Conservation (phyloP, 495 filamentous ascomycete genomes). For the Pseudotulostoma volvatum region DNA sequence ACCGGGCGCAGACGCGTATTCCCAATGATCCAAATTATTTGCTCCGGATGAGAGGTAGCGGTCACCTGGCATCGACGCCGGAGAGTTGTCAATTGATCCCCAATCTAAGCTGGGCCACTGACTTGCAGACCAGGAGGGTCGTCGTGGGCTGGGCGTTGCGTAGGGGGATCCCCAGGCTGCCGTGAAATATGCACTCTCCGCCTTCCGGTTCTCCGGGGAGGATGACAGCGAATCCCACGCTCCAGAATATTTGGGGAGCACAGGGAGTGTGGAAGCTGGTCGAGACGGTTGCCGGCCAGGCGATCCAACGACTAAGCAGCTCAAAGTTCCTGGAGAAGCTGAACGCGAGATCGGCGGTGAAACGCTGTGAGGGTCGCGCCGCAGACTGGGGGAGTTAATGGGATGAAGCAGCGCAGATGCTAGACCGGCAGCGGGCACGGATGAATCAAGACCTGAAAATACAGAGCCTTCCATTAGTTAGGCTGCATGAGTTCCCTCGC, state of each 20-base stretch:
- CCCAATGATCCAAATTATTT: not conserved
- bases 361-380: constrained; percentile 20
- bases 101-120: constrained; percentile 22
- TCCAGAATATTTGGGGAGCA: constrained; percentile 17
- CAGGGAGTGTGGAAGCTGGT: constrained; percentile 18
- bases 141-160: constrained; percentile 35
- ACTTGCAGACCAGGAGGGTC: constrained; percentile 28
- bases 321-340: constrained; percentile 25
- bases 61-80: constrained; percentile 14
- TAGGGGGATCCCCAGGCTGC: constrained; percentile 65
- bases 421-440: constrained; percentile 25
- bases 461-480: constrained; percentile 1
- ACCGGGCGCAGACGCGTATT: constrained; percentile 2
- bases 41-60: constrained; percentile 1
- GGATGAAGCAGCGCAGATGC: constrained; percentile 24
- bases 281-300: constrained; percentile 17
- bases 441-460: constrained; percentile 25
- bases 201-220: constrained; percentile 27
- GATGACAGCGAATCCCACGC: constrained; percentile 23
- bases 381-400: constrained; percentile 14
- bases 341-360: constrained; percentile 19
- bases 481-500: not conserved
- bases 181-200: constrained; percentile 39
- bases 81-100: constrained; percentile 23
- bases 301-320: constrained; percentile 22